A percentile compares a stretch with the other conserved stretches of the same genome.
Conservation (phyloP, 1,284 basidiomycete species). For the Pterulicium gracile region DNA sequence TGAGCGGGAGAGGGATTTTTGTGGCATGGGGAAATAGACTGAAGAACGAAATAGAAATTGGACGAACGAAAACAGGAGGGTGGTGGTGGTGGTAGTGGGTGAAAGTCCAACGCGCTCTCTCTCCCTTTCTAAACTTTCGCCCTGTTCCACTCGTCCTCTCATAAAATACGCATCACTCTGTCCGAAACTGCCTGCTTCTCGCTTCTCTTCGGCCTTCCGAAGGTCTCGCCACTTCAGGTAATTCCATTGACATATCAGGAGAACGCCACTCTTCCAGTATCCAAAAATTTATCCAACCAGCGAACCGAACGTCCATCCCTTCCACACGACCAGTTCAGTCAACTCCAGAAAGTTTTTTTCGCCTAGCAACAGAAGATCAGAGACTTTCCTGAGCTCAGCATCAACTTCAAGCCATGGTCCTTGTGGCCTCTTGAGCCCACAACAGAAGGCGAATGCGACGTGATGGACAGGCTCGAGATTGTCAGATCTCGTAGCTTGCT, state of each 20-base stretch:
- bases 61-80: constrained; percentile 15
- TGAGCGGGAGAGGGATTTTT: constrained; percentile 28
- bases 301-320: not conserved
- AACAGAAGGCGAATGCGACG: too few species aligned
- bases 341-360: not conserved
- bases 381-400: too few species aligned
- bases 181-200: not conserved
- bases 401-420: too few species aligned
- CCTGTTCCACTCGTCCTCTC: too few species aligned
- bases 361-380: too few species aligned
- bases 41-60: constrained; percentile 12
- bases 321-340: not conserved
- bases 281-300: constrained; percentile 1
- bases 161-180: too few species aligned
- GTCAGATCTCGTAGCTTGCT: too few species aligned
- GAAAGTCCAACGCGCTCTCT: not conserved
- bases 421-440: too few species aligned
- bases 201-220: not conserved
- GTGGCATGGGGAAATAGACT: constrained; percentile 26
- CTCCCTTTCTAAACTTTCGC: not conserved
- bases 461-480: too few species aligned
- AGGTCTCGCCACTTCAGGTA: not conserved
- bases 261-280: not conserved
- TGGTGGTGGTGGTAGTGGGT: constrained; percentile 13
- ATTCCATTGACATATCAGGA: not conserved